Conservation (phyloP, 257 asterid genomes). For the Phtheirospermum japonicum region DNA sequence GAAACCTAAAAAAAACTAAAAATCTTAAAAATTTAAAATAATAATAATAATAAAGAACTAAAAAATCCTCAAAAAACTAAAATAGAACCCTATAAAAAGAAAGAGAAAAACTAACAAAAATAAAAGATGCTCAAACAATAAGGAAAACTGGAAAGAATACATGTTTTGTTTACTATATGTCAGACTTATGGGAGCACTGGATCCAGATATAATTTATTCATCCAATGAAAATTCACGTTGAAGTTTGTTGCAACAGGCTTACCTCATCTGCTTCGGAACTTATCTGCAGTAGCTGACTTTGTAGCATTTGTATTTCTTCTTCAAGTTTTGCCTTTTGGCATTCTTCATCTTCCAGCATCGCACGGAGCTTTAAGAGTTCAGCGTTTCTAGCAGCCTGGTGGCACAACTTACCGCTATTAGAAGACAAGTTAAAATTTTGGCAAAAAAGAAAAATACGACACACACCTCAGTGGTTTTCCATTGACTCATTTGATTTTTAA, state of each 20-base stretch:
- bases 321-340: conserved; percentile 55
- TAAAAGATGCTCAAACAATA: not conserved
- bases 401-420: conserved; percentile 25
- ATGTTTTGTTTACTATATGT: not conserved
- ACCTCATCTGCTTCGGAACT: conserved; percentile 89
- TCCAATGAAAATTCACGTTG: not conserved
- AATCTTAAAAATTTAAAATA: not conserved
- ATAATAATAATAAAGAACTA: too few relatives aligned
- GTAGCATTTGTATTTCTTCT: conserved; percentile 62
- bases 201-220: not conserved
- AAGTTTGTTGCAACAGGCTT: conserved; percentile 21
- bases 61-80: not conserved
- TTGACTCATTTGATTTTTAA: conserved; percentile 51
- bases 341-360: conserved; percentile 67
- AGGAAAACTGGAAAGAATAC: conserved; percentile 6
- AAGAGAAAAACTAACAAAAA: not conserved
- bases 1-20: too few relatives aligned
- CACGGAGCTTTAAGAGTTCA: conserved; percentile 61
- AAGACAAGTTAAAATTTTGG: conserved; percentile 21
- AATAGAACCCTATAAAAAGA: not conserved
- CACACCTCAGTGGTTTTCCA: conserved; percentile 68
- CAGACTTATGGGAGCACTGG: conserved; percentile 1
- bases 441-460: conserved; percentile 22
- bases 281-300: conserved; percentile 61
- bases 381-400: conserved; percentile 57